Conservation (phyloP, 139 green algal genomes). For the Micromonas pusilla region DNA sequence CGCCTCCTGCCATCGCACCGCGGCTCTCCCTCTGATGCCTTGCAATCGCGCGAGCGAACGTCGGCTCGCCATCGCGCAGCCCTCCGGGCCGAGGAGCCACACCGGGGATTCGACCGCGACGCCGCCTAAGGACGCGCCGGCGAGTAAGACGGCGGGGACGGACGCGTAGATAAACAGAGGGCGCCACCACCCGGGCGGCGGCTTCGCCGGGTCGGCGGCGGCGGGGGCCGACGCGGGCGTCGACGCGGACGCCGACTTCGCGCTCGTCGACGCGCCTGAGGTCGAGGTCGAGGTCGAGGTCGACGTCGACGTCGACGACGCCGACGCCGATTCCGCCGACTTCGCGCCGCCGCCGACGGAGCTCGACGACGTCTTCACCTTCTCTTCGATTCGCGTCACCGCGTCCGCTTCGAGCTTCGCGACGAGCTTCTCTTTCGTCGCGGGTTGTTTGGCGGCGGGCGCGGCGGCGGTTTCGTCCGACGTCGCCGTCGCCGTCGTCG, state of each 20-base stretch:
- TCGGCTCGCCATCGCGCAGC: background rate
- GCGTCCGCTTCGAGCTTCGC: background rate
- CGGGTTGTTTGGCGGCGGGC: too few relatives aligned
- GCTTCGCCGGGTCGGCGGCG: too few relatives aligned
- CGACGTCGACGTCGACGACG: too few relatives aligned
- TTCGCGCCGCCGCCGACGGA: too few relatives aligned
- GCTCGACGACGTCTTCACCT: too few relatives aligned
- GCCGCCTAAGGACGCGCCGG: background rate
- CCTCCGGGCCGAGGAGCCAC: conserved; percentile 6
- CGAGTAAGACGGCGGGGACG: background rate
- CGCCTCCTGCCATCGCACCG: background rate
- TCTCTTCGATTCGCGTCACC: background rate
- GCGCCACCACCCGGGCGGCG: conserved; percentile 23
- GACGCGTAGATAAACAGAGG: background rate
- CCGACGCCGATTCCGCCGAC: too few relatives aligned
- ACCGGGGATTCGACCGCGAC: conserved; percentile 15
- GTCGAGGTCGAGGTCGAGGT: background rate
- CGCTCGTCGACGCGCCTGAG: background rate
- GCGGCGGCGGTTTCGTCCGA: background rate
- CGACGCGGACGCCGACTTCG: background rate
- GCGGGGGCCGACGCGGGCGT: too few relatives aligned
- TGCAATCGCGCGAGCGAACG: background rate
- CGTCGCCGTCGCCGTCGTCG: too few relatives aligned
- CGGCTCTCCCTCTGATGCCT: conserved; percentile 3
- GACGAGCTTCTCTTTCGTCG: background rate